phyloP scores from a whole-genome alignment of 176 grass and related monocot species.

The Oryza glumipatula region DNA sequence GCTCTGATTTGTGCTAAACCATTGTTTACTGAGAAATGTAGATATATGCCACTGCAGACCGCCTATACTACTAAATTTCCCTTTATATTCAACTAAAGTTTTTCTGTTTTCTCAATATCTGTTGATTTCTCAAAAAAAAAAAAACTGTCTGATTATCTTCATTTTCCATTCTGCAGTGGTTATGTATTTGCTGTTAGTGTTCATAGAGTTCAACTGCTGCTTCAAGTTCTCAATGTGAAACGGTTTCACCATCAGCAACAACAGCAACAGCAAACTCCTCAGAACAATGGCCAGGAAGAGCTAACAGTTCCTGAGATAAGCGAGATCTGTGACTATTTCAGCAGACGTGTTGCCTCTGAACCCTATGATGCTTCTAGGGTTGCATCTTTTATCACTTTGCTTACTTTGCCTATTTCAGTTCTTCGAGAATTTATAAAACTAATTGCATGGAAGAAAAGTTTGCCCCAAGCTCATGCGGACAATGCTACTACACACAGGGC shows the following conservation, averaged over 20 bases:
- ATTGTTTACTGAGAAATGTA: not conserved
- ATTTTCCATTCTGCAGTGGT: constrained; percentile 59
- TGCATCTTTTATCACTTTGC: constrained; percentile 94
- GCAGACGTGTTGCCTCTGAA: constrained; percentile 78
- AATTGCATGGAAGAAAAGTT: constrained; percentile 89
- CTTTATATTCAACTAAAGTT: not conserved
- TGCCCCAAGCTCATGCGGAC: constrained; percentile 60
- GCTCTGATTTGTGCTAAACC: not conserved
- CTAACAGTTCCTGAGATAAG: constrained; percentile 72
- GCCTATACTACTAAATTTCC: not conserved
- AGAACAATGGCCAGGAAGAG: constrained; percentile 71
- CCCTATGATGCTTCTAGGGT: constrained; percentile 90
- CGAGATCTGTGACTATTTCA: constrained; percentile 91
- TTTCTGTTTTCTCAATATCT: not conserved
- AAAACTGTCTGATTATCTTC: constrained; percentile 32
- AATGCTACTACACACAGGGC: constrained; percentile 55
- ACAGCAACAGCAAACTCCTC: constrained; percentile 59
- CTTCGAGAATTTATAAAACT: constrained; percentile 83
- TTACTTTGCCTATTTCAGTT: constrained; percentile 83
- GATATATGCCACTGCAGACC: not conserved
- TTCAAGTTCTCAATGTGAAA: constrained; percentile 95
- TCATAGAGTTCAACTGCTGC: constrained; percentile 78
- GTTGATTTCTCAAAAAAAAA: constrained; percentile 22
- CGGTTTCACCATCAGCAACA: constrained; percentile 93
- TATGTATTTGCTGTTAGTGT: constrained; percentile 97